Conservation (phyloP, 2,329 filamentous ascomycete species). For the Fusarium verticillioides region DNA sequence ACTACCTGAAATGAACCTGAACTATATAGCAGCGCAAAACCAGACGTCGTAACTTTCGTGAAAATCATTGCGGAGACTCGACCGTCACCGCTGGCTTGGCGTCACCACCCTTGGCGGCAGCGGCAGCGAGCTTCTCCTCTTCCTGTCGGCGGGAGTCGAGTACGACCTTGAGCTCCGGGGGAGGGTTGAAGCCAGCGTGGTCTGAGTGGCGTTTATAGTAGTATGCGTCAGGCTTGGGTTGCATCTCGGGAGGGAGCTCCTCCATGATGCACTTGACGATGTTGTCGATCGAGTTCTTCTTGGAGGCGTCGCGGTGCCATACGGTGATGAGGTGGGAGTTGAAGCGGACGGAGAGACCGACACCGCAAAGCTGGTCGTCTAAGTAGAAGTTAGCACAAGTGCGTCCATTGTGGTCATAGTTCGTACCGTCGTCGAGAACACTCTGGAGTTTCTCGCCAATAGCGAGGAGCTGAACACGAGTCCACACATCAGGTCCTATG, state of each 20-base stretch:
- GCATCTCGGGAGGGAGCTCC: conserved; percentile 77
- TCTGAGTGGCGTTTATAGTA: conserved; percentile 92
- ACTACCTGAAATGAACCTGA: not conserved
- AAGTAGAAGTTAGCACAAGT: conserved; percentile 24
- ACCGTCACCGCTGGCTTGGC: conserved; percentile 44
- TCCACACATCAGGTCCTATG: conserved; percentile 80
- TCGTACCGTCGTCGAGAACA: conserved; percentile 74
- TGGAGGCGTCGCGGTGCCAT: conserved; percentile 90
- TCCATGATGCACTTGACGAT: conserved; percentile 79
- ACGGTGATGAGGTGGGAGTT: conserved; percentile 89
- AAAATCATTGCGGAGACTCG: conserved; percentile 42
- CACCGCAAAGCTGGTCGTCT: conserved; percentile 90
- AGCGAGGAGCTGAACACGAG: conserved; percentile 81
- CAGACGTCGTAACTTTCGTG: conserved; percentile 31
- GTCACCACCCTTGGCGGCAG: conserved; percentile 32
- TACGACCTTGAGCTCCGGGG: conserved; percentile 67
- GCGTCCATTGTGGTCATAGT: not conserved
- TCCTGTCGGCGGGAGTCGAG: conserved; percentile 65
- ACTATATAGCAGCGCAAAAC: conserved; percentile 15
- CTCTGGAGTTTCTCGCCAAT: conserved; percentile 84
- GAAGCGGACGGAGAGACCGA: conserved; percentile 88
- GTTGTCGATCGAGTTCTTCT: conserved; percentile 80
- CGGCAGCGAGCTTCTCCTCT: conserved; percentile 49
- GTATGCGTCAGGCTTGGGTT: conserved; percentile 77
- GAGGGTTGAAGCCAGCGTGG: conserved; percentile 81